phyloP scores from a whole-genome alignment of 139 green algal species.

The Chlorella sp. region DNA sequence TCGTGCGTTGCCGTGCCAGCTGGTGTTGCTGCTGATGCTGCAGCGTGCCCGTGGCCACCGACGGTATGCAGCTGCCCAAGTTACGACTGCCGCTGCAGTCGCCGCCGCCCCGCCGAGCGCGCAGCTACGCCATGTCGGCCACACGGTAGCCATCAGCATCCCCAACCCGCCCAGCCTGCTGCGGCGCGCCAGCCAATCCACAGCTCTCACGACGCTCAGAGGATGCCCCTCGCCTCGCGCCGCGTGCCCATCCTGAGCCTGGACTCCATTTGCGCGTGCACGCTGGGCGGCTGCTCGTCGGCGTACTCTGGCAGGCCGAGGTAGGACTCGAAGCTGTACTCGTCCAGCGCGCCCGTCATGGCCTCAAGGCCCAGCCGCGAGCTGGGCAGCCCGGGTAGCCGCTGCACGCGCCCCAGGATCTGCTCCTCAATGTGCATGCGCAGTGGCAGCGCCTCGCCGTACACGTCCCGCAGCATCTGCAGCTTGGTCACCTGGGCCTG shows the following conservation, averaged over 20 bases:
- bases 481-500: slow-evolving; percentile 16
- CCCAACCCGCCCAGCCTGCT: no score
- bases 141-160: no score
- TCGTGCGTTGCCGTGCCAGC: no score
- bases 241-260: slow-evolving; percentile 18
- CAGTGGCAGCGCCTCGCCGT: slow-evolving; percentile 66
- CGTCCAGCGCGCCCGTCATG: slow-evolving; percentile 69
- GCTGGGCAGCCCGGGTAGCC: slow-evolving; percentile 62
- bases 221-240: slow-evolving; percentile 7
- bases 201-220: no score
- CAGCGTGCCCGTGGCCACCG: no score
- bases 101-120: no score
- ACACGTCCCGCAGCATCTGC: slow-evolving; percentile 65
- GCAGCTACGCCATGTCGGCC: no score
- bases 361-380: slow-evolving; percentile 66
- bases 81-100: no score
- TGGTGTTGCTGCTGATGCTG: no score
- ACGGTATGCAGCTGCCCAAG: no score
- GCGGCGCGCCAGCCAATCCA: no score
- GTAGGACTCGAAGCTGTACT: slow-evolving; percentile 71
- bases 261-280: slow-evolving; percentile 75
- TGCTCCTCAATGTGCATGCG: slow-evolving; percentile 70
- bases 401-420: slow-evolving; percentile 52
- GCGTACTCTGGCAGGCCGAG: slow-evolving; percentile 40
- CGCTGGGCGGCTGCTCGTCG: slow-evolving; percentile 33